phyloP scores from a whole-genome alignment of 257 asterid genomes.

The Rhazya stricta region DNA sequence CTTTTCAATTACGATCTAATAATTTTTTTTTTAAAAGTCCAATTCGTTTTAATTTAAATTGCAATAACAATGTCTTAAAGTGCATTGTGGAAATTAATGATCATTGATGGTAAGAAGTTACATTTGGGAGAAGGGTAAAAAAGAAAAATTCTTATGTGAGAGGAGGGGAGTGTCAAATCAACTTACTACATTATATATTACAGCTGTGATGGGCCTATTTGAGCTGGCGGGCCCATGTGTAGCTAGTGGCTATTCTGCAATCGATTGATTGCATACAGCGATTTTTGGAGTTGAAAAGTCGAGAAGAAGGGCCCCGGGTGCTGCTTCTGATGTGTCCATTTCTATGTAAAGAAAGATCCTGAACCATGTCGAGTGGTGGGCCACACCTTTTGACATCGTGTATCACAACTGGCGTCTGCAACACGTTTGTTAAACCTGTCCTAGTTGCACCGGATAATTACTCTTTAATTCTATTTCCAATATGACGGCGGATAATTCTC shows the following conservation, averaged over 20 bases:
- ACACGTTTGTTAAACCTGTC: neutral
- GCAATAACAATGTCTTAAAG: too few relatives aligned
- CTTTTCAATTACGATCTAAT: too few relatives aligned
- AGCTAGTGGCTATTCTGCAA: neutral
- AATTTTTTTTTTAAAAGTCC: too few relatives aligned
- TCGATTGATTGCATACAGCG: neutral
- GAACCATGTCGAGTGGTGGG: constrained; percentile 11
- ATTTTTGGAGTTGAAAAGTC: neutral
- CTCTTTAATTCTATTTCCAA: neutral
- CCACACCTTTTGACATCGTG: constrained; percentile 6
- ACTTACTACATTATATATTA: neutral
- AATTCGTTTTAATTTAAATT: too few relatives aligned
- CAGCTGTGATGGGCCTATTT: constrained; percentile 9
- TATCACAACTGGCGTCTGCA: neutral
- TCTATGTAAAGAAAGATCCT: constrained; percentile 9
- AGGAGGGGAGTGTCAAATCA: neutral
- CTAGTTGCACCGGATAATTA: neutral
- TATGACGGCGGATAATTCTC: constrained; percentile 16
- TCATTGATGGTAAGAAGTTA: too few relatives aligned
- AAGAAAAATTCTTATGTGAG: neutral
- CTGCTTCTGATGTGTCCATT: neutral
- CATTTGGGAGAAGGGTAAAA: neutral
- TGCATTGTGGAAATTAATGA: too few relatives aligned
- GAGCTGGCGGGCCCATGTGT: neutral
- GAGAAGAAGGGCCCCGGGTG: constrained; percentile 2